These are phyloP conservation scores for Lophium mytilinum DNA, from an alignment of 495 filamentous ascomycete species.

Conservation along the genomic window DNA sequence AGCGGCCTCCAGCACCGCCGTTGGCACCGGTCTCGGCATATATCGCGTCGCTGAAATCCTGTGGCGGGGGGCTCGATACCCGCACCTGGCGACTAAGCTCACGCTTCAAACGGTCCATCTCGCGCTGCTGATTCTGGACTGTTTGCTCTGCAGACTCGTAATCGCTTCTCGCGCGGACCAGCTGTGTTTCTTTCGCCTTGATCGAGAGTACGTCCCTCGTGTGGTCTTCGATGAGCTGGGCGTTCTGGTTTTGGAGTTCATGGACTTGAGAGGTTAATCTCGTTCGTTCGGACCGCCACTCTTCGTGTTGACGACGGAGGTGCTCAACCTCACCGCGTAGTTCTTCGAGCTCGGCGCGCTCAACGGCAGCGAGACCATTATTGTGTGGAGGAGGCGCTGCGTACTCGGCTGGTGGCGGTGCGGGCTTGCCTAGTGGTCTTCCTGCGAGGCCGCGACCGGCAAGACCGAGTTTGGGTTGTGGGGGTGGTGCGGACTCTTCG, in stretches of 20 bases:
- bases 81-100: slow-evolving; percentile 48
- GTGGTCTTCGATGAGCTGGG: slow-evolving; percentile 93
- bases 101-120: slow-evolving; percentile 88
- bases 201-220: slow-evolving; percentile 91
- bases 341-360: slow-evolving; percentile 84
- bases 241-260: slow-evolving; percentile 90
- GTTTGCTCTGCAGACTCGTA: slow-evolving; percentile 79
- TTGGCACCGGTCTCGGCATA: slow-evolving; percentile 14
- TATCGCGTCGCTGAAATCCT: slow-evolving; percentile 30
- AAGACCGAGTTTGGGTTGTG: slow-evolving; percentile 60
- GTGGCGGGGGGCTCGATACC: slow-evolving; percentile 34
- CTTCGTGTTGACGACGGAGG: slow-evolving; percentile 60
- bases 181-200: slow-evolving; percentile 96
- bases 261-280: slow-evolving; percentile 70
- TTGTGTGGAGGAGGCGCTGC: slow-evolving; percentile 31
- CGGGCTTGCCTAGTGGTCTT: slow-evolving; percentile 76
- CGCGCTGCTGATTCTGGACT: slow-evolving; percentile 72
- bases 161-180: slow-evolving; percentile 84
- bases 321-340: slow-evolving; percentile 75
- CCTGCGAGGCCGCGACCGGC: slow-evolving; percentile 74
- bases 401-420: slow-evolving; percentile 33
- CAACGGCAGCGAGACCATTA: slow-evolving; percentile 56
- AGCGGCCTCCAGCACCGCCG: slow-evolving; percentile 2
- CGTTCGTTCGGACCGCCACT: slow-evolving; percentile 65
- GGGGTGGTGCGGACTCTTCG: slow-evolving; percentile 52